phyloP scores from a whole-genome alignment of 345 rosid genomes.

The Durio zibethinus region DNA sequence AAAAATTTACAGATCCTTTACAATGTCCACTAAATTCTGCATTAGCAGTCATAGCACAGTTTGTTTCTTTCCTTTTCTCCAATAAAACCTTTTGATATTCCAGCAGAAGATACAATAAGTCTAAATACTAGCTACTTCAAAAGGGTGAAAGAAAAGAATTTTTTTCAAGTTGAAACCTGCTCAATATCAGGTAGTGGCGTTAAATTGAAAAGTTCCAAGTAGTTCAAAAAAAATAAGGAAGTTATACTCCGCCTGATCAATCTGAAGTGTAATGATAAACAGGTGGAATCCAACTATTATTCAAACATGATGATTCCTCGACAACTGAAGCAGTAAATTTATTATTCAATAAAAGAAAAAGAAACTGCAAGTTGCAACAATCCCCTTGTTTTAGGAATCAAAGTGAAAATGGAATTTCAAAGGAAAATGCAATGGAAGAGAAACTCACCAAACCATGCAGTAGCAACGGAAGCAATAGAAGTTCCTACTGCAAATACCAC shows the following conservation, averaged over 20 bases:
- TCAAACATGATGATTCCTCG: background rate
- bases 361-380: conserved; percentile 9
- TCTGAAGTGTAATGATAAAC: background rate
- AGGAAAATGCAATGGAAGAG: background rate
- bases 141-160: background rate
- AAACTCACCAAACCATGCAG: conserved; percentile 83
- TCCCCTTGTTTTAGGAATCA: background rate
- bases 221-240: background rate
- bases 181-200: background rate
- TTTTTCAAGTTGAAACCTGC: background rate
- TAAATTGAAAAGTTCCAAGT: background rate
- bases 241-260: background rate
- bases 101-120: background rate
- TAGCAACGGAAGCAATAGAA: conserved; percentile 85
- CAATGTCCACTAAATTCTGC: background rate
- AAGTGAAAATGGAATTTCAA: background rate
- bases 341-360: background rate
- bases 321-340: background rate
- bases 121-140: background rate
- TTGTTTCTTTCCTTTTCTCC: background rate
- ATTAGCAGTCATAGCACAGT: background rate
- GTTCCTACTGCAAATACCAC: conserved; percentile 89
- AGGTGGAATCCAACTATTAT: background rate
- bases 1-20: background rate
- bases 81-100: background rate